Evolutionary conservation across 2,329 filamentous ascomycete species (phyloP).

Genomic region (Zymoseptoria pseudotritici): DNA sequence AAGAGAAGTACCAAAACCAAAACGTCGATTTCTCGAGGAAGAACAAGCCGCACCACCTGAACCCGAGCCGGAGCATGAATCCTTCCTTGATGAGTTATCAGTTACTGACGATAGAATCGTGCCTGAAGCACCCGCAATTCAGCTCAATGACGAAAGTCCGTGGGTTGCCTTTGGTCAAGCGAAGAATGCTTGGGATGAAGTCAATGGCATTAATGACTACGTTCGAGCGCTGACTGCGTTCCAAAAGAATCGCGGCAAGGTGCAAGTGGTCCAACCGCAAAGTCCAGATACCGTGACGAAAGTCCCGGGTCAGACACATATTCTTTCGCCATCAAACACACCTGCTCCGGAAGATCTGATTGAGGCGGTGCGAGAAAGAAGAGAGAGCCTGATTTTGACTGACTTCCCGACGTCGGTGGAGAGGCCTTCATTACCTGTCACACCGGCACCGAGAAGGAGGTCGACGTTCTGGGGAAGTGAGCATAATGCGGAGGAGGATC

Average conservation of each 20-base stretch:
- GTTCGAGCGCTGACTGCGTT: constrained; percentile 62
- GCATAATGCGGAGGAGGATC: constrained; percentile 47
- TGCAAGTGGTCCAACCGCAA: constrained; percentile 15
- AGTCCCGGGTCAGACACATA: constrained; percentile 9
- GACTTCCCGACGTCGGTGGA: constrained; percentile 81
- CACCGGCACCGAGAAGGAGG: constrained; percentile 70
- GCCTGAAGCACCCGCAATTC: constrained; percentile 40
- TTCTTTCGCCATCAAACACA: constrained; percentile 20
- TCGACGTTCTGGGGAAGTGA: constrained; percentile 60
- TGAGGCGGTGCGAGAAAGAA: constrained; percentile 30
- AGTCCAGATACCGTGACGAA: constrained; percentile 4
- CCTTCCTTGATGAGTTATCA: constrained; percentile 23
- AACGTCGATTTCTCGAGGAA: constrained; percentile 60
- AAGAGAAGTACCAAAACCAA: constrained; percentile 54
- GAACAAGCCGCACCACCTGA: constrained; percentile 17
- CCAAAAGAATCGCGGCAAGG: constrained; percentile 49
- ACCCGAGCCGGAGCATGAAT: constrained; percentile 11
- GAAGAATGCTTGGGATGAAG: constrained; percentile 83
- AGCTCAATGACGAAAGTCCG: constrained; percentile 46
- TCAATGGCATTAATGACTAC: constrained; percentile 81
- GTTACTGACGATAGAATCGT: constrained; percentile 18
- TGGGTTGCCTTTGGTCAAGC: constrained; percentile 65
- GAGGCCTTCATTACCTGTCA: constrained; percentile 81
- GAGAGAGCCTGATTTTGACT: constrained; percentile 62
- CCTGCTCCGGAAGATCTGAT: constrained; percentile 20